phyloP scores from a whole-genome alignment of 768 basidiomycete genomes.

The Psilocybe tampanensis region DNA sequence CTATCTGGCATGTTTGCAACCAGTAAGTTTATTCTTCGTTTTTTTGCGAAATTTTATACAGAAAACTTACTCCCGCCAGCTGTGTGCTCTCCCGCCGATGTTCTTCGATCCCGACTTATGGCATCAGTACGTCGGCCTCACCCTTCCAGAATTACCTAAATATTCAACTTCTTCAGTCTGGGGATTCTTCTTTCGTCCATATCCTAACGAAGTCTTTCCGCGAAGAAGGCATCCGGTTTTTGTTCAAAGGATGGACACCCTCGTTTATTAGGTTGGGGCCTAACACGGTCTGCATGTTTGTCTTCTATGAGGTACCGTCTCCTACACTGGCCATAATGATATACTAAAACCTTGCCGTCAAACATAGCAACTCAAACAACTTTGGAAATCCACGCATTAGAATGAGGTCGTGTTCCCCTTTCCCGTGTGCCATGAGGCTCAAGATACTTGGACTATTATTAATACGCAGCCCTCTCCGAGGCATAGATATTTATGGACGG shows the following conservation, averaged over 20 bases:
- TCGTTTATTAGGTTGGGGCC: conserved; percentile 84
- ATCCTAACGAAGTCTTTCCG: conserved; percentile 62
- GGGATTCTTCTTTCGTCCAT: conserved; percentile 42
- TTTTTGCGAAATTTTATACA: conserved; percentile 1
- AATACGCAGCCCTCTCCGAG: too few relatives aligned
- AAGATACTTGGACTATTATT: not conserved
- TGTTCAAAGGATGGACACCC: conserved; percentile 91
- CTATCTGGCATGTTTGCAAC: conserved; percentile 78
- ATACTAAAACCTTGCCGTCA: conserved; percentile 1
- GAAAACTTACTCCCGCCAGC: conserved; percentile 43
- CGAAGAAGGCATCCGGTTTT: conserved; percentile 74
- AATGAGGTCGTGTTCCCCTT: not conserved
- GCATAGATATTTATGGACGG: not conserved
- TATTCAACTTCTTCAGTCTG: conserved; percentile 44
- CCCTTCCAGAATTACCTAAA: not conserved
- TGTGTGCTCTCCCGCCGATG: conserved; percentile 79
- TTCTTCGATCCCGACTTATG: conserved; percentile 78
- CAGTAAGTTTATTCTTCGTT: conserved; percentile 44
- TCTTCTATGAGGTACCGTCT: conserved; percentile 73
- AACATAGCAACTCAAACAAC: conserved; percentile 68
- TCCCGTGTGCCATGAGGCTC: too few relatives aligned
- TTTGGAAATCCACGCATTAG: conserved; percentile 42
- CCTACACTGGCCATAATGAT: not conserved
- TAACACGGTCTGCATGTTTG: conserved; percentile 83
- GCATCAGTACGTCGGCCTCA: conserved; percentile 52